These are phyloP conservation scores for Naganishia onofrii DNA, from an alignment of 768 basidiomycete genomes.

Conservation along the genomic window DNA sequence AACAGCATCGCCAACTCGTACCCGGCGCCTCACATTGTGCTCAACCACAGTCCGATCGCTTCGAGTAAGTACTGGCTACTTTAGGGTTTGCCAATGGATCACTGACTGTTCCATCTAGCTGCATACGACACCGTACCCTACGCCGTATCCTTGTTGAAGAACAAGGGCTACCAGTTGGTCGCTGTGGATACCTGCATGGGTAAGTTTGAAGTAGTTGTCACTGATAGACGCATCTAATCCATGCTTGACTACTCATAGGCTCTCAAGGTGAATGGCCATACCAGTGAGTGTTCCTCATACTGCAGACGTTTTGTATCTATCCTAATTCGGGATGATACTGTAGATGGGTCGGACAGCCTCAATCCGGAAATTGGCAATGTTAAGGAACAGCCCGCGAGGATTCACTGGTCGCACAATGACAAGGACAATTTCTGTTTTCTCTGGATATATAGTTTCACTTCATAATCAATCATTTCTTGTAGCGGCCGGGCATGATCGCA, in stretches of 20 bases:
- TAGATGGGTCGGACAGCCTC: slow-evolving; percentile 8
- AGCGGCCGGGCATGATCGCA: too few relatives aligned
- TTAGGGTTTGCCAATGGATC: background rate
- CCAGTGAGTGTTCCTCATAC: slow-evolving; percentile 33
- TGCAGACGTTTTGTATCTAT: background rate
- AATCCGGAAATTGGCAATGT: slow-evolving; percentile 19
- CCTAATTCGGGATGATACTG: background rate
- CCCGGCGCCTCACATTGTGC: slow-evolving; percentile 28
- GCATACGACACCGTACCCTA: slow-evolving; percentile 40
- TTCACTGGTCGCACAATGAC: too few relatives aligned
- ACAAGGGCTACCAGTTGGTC: slow-evolving; percentile 46
- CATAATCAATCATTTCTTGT: too few relatives aligned
- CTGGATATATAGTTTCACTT: too few relatives aligned
- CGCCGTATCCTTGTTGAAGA: slow-evolving; percentile 36
- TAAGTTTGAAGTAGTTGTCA: background rate
- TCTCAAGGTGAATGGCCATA: slow-evolving; percentile 48
- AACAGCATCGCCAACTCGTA: slow-evolving; percentile 37
- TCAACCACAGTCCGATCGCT: background rate
- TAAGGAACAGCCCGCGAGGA: background rate
- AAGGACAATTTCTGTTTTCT: background rate
- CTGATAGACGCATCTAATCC: background rate
- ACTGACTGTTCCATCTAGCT: slow-evolving; percentile 21
- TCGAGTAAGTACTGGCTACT: background rate
- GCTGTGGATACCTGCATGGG: slow-evolving; percentile 50
- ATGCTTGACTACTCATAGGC: slow-evolving; percentile 13